Evolutionary conservation across 257 asterid species (phyloP).

Genomic region (Lithospermum erythrorhizon): DNA sequence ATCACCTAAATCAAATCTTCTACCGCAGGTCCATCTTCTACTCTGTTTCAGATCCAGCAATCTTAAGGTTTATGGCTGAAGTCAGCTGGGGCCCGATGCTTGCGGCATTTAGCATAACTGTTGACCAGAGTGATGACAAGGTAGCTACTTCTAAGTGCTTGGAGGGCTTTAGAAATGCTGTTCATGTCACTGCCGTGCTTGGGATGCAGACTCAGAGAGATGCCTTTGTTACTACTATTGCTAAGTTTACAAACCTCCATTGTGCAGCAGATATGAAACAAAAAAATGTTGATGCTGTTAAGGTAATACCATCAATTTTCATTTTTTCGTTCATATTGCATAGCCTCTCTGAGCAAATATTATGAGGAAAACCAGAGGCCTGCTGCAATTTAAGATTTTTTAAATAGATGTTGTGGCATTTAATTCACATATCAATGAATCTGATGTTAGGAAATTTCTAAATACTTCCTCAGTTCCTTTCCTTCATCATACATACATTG

Average conservation of each 20-base stretch:
- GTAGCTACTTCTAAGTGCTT: constrained; percentile 86
- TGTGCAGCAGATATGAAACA: constrained; percentile 99
- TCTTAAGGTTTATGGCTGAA: constrained; percentile 92
- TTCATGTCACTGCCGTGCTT: constrained; percentile 85
- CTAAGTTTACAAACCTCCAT: constrained; percentile 93
- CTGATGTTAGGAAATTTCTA: background rate
- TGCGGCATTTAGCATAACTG: constrained; percentile 95
- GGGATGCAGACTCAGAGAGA: constrained; percentile 98
- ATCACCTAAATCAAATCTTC: constrained; percentile 9
- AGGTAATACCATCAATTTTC: constrained; percentile 41
- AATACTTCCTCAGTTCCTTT: background rate
- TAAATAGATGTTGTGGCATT: background rate
- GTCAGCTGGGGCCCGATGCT: constrained; percentile 99
- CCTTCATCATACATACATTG: background rate
- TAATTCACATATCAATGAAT: background rate
- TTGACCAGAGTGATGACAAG: constrained; percentile 95
- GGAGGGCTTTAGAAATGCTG: constrained; percentile 90
- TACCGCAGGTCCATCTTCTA: constrained; percentile 61
- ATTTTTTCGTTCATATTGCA: constrained; percentile 6
- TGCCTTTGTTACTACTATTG: constrained; percentile 96
- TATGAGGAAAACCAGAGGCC: background rate
- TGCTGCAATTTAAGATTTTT: background rate
- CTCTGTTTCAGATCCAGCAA: constrained; percentile 78
- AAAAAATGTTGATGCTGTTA: constrained; percentile 91
- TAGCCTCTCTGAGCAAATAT: constrained; percentile 2